Evolutionary conservation across 2,329 filamentous ascomycete genomes (phyloP), one percentile per base, ranked within the genome.

Genomic region (Aureobasidium sp.): DNA sequence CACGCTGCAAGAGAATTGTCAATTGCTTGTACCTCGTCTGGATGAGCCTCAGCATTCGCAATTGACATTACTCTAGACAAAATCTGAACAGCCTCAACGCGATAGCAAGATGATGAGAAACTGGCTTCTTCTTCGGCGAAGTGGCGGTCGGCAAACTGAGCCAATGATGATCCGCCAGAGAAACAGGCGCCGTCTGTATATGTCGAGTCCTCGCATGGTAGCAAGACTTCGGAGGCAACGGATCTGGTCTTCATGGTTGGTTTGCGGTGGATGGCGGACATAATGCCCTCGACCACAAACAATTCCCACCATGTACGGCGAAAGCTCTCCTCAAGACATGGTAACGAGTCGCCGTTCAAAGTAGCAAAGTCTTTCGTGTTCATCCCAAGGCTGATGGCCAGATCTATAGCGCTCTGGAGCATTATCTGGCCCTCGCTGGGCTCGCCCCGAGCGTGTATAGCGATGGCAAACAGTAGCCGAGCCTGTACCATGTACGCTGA

Each of bases 291-390:
- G 14, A 90, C 83, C 17, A 90, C 83, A 70, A 87, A 93, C 37
- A 90, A 69, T 67, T 84, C 91, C 92, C 92, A 97, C 91, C 91
- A 97, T 1, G 91, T 97, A 63, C 92, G 82, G 17, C 91, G 84
- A 84, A 90, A 88, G 71, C 87, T 90, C 74, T 97, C 92, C 70
- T 92, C 89, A 2, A 92, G 72, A 2, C 91, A 79, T 0, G 84
- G 79, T 64, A 87, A 84, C 5, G 84, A 84, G 31, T 81, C 78
- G 17, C 88, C 87, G 67, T 90, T 79, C 6, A 81, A 74, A 0
- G 80, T 75, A 0, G 90, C 86, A 71, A 86, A 96, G 0, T 82
- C 80, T 53, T 83, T 79, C 8, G 83, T 84, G 70, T 96, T 86
- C 74, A 97, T 82, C 0, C 89, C 87, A 27, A 96, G 81, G 62